Evolutionary conservation across 768 basidiomycete genomes (phyloP).

Genomic region (Daedaleopsis nitida): DNA sequence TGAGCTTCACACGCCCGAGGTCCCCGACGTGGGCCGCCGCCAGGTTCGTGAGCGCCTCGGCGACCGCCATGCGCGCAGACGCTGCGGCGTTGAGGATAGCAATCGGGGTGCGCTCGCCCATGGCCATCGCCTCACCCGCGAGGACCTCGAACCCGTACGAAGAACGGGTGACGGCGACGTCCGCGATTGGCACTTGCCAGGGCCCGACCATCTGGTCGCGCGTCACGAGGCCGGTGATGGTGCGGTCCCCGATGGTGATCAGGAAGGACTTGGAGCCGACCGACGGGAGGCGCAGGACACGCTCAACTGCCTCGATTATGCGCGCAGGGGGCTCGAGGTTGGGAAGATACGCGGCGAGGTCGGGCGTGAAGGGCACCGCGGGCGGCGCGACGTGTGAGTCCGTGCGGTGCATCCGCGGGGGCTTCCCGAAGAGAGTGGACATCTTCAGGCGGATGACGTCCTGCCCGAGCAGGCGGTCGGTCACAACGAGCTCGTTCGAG

Average conservation of each 20-base stretch:
- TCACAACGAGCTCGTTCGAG: constrained; percentile 84
- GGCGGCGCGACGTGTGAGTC: constrained; percentile 45
- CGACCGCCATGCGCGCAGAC: constrained; percentile 95
- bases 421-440: constrained; percentile 95
- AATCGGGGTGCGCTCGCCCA: constrained; percentile 95
- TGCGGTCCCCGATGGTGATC: constrained; percentile 96
- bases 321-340: constrained; percentile 40
- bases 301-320: constrained; percentile 65
- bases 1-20: constrained; percentile 83
- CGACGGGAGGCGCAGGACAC: constrained; percentile 87
- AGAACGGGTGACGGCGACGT: constrained; percentile 94
- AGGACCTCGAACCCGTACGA: constrained; percentile 89
- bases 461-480: constrained; percentile 76
- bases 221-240: constrained; percentile 90
- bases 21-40: constrained; percentile 75
- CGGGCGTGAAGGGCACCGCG: constrained; percentile 62
- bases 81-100: constrained; percentile 87
- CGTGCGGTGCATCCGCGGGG: constrained; percentile 84
- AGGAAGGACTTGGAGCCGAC: constrained; percentile 97
- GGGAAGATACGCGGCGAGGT: constrained; percentile 70
- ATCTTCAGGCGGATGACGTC: constrained; percentile 90
- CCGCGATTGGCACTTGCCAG: constrained; percentile 97
- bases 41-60: constrained; percentile 90
- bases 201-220: constrained; percentile 99
- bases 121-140: constrained; percentile 95